A percentile compares a stretch with the other conserved stretches of the same genome.
Evolutionary conservation across 768 basidiomycete species (phyloP).

Genomic region (Leccinum disarticulatum): DNA sequence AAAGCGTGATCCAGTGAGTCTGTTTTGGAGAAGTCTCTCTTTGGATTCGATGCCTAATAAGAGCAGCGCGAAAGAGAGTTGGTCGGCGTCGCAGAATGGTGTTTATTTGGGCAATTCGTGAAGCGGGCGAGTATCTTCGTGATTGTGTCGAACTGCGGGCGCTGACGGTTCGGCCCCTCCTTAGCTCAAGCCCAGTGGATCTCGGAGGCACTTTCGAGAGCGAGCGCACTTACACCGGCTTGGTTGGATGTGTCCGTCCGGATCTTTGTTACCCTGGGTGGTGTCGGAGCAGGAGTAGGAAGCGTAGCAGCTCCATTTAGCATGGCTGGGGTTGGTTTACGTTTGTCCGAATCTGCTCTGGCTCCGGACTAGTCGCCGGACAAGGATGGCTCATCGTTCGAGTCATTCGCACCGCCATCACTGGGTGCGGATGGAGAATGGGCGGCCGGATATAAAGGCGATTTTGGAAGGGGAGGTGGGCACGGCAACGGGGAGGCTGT

Average conservation of each 20-base stretch:
- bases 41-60: slow-evolving; percentile 1
- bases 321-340: not conserved
- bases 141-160: not conserved
- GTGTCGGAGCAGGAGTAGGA: slow-evolving; percentile 7
- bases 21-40: not conserved
- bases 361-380: slow-evolving; percentile 21
- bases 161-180: not conserved
- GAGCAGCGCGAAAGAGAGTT: slow-evolving; percentile 21
- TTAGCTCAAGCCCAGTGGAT: slow-evolving; percentile 39
- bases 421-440: slow-evolving; percentile 29
- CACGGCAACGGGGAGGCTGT: slow-evolving; percentile 38
- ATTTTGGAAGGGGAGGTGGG: slow-evolving; percentile 40
- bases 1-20: slow-evolving; percentile 41
- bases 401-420: slow-evolving; percentile 14
- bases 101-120: slow-evolving; percentile 53
- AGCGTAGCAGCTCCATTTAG: not conserved
- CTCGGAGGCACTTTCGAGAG: slow-evolving; percentile 35
- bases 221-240: slow-evolving; percentile 30
- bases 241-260: slow-evolving; percentile 38
- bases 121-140: slow-evolving; percentile 36
- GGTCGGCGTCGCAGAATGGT: slow-evolving; percentile 38
- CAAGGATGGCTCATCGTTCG: slow-evolving; percentile 4
- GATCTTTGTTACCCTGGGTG: slow-evolving; percentile 39
- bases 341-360: not conserved
- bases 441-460: slow-evolving; percentile 43